Percentiles rank a stretch among this genome's conserved stretches.
phyloP scores from a whole-genome alignment of 768 basidiomycete genomes.

The Mycena vulgaris region DNA sequence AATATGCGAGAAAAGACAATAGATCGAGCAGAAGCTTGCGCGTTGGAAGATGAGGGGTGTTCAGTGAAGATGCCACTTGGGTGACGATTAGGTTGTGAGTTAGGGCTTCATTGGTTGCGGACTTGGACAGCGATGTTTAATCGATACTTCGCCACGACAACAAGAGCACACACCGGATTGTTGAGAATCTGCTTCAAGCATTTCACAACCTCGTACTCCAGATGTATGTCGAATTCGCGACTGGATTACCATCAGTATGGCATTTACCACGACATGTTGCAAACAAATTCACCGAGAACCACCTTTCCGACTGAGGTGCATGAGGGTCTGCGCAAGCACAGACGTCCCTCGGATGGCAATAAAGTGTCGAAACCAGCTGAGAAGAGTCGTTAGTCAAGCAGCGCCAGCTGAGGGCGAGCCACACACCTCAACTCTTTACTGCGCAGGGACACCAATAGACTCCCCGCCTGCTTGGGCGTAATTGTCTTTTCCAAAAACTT shows the following conservation, averaged over 20 bases:
- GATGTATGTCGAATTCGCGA: constrained; percentile 72
- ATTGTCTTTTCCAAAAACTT: constrained; percentile 92
- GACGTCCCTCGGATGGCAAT: constrained; percentile 85
- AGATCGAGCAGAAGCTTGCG: constrained; percentile 87
- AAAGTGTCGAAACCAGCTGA: constrained; percentile 87
- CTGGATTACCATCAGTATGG: constrained; percentile 49
- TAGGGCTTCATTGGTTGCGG: constrained; percentile 80
- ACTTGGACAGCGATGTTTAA: constrained; percentile 52
- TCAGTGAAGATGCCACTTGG: constrained; percentile 87
- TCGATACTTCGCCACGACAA: constrained; percentile 13
- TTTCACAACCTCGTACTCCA: constrained; percentile 93
- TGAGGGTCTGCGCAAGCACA: constrained; percentile 85
- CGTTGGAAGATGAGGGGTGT: constrained; percentile 83
- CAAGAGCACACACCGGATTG: constrained; percentile 60
- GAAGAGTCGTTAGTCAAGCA: constrained; percentile 37
- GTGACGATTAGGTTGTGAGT: constrained; percentile 81
- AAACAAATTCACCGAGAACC: constrained; percentile 65
- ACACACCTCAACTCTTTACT: constrained; percentile 86
- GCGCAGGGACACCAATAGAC: constrained; percentile 83
- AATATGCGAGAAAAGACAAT: constrained; percentile 80
- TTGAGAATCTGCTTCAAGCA: constrained; percentile 90
- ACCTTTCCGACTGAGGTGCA: constrained; percentile 82
- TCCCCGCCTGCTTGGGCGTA: constrained; percentile 83
- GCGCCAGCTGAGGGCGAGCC: constrained; percentile 2
- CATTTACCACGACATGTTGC: background rate